Conservation (phyloP, 495 filamentous ascomycete genomes). For the Aspergillus taichungensis region DNA sequence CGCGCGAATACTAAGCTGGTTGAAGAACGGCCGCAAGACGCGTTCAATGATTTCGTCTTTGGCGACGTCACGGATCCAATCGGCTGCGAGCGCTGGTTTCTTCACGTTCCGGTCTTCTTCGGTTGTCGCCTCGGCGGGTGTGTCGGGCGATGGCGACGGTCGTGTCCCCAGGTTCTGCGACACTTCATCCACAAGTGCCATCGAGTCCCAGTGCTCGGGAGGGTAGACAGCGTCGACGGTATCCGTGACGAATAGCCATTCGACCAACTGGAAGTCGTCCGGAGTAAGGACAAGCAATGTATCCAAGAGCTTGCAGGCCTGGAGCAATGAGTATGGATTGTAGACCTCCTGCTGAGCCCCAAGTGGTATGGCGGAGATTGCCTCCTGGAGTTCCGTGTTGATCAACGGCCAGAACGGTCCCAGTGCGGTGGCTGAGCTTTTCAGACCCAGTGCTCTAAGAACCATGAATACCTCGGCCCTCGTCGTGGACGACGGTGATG, state of each 20-base stretch:
- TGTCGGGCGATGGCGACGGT: slow-evolving; percentile 27
- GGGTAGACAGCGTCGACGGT: slow-evolving; percentile 95
- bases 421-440: slow-evolving; percentile 66
- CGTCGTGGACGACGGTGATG: slow-evolving; percentile 84
- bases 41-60: slow-evolving; percentile 65
- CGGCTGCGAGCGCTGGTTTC: slow-evolving; percentile 34
- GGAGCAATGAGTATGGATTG: slow-evolving; percentile 64
- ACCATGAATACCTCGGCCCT: slow-evolving; percentile 86
- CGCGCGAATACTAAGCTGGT: slow-evolving; percentile 78
- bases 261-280: slow-evolving; percentile 90
- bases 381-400: slow-evolving; percentile 76
- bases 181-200: slow-evolving; percentile 78
- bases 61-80: slow-evolving; percentile 38
- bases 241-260: slow-evolving; percentile 96
- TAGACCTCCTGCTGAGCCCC: slow-evolving; percentile 68
- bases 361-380: slow-evolving; percentile 66
- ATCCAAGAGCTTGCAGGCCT: slow-evolving; percentile 89
- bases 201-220: slow-evolving; percentile 58
- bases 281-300: slow-evolving; percentile 73
- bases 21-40: slow-evolving; percentile 81
- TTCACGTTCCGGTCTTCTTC: slow-evolving; percentile 25
- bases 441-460: slow-evolving; percentile 68
- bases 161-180: slow-evolving; percentile 63
- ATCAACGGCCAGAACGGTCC: slow-evolving; percentile 82
- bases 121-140: slow-evolving; percentile 20